Conservation (phyloP, 805 yeast genomes). For the Kuraishia capsulata region DNA sequence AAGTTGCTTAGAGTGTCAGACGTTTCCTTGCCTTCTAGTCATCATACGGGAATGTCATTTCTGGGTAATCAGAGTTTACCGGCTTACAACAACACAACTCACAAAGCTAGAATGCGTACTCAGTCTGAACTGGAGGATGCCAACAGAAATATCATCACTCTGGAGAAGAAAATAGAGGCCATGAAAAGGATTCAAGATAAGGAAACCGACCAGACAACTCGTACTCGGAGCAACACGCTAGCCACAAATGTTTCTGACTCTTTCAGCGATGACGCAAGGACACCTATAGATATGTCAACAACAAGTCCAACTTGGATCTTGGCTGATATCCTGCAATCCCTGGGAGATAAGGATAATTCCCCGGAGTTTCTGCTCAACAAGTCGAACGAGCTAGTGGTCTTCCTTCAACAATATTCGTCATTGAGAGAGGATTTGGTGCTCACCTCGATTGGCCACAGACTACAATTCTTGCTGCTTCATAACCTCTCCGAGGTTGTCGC, state of each 20-base stretch:
- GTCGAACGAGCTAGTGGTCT: conserved; percentile 55
- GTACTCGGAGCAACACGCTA: background rate
- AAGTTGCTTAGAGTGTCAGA: conserved; percentile 1
- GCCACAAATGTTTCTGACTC: background rate
- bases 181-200: background rate
- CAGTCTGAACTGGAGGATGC: conserved; percentile 2
- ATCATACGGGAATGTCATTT: background rate
- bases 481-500: conserved; percentile 55
- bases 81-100: background rate
- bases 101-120: conserved; percentile 1
- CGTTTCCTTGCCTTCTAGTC: background rate
- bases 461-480: conserved; percentile 51
- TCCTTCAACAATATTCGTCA: conserved; percentile 48
- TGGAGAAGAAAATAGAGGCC: conserved; percentile 3
- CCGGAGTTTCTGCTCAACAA: conserved; percentile 42
- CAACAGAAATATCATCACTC: conserved; percentile 1
- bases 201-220: background rate
- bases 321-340: conserved; percentile 49
- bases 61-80: background rate
- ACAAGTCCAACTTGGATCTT: conserved; percentile 51
- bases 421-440: conserved; percentile 58
- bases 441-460: conserved; percentile 43
- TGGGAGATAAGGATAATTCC: conserved; percentile 43
- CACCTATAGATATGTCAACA: background rate
- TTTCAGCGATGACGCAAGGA: background rate